Base-by-base conservation (phyloP, 768 basidiomycete species). In the Butyriboletus loyo region DNA sequence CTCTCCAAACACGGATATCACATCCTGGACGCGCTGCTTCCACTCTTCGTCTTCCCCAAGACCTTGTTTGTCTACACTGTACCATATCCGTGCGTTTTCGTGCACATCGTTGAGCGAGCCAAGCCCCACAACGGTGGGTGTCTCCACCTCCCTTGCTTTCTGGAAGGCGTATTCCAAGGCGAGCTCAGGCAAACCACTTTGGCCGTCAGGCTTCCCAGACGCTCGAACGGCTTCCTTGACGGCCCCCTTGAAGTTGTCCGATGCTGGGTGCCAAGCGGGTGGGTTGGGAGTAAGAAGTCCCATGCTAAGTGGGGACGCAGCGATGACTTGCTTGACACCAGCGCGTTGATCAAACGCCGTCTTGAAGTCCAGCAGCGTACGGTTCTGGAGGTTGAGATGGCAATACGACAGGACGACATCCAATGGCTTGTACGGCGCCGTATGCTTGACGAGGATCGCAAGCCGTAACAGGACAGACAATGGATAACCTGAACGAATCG, bases 271-370 rank as follows among this genome's bases (percentile, higher is more conserved):
- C 92, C 91, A 94, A 3, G 67, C 13, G 1, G 87, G 86, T 3
- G 78, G 75, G 1, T 64, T 66, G 9, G 74, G 69, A 0, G 83
- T 82, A 31, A 95, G 77, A 4, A 94, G 78, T 0, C 86, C 86
- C 92, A 94, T 94, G 64, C 81, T 85, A 47, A 95, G 75, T 8
- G 92, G 92, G 2, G 91, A 92, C 2, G 92, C 92, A 3, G 85
- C 75, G 46, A 92, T 48, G 27, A 95, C 74, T 50, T 89, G 87
- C 50, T 68, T 65, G 39, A 95, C 79, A 45, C 80, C 72, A 0
- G 89, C 90, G 22, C 86, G 84, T 19, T 71, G 65, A 56, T 75
- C 73, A 49, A 93, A 78, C 36, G 79, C 77, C 11, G 77, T 70
- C 25, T 77, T 75, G 65, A 84, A 92, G 10, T 75, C 68, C 36